Base-by-base conservation (phyloP, 257 asterid genomes). In the Ophiorrhiza pumila region DNA sequence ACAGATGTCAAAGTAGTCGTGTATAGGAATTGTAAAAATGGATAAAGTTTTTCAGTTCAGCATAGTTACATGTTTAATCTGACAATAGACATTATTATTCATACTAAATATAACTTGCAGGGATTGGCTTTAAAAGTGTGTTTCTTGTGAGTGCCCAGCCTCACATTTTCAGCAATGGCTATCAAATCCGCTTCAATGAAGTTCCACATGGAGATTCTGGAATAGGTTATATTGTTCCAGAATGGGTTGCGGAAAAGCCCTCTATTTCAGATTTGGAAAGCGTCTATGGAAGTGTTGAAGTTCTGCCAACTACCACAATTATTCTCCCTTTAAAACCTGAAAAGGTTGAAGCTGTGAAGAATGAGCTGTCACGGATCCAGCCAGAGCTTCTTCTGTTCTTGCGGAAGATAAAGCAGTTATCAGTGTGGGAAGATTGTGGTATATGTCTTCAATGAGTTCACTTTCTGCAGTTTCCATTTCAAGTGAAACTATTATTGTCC, bases 101-200 rank as follows among this genome's bases (percentile, higher is more conserved):
- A 1, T 47, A 1, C 53, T 47, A 47, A 14, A 10, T 14, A 15
- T 10, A 47, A 47, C 53, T 14, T 12, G 53, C 81, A 78, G 83
- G 85, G 1, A 81, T 81, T 75, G 85, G 85, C 31, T 81, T 81
- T 73, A 81, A 81, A 76, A 81, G 85, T 56, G 85, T 81, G 20
- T 81, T 81, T 65, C 80, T 81, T 34, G 78, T 81, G 60, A 74
- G 80, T 66, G 75, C 85, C 17, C 71, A 56, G n/a, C 83, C 83
- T 13, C 72, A 78, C 61, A 78, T 81, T 37, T 81, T 81, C 45
- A 81, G 85, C 77, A 78, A 78, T 42, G 85, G 80, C 9, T 81
- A 81, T 70, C 80, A 71, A 74, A 75, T 81, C 4, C 45, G 81
- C 11, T 81, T 81, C 59, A 81, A 42, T 8, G 85, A 81, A 77